Conservation (phyloP, 2,329 filamentous ascomycete species). For the Penicillium concentricum region DNA sequence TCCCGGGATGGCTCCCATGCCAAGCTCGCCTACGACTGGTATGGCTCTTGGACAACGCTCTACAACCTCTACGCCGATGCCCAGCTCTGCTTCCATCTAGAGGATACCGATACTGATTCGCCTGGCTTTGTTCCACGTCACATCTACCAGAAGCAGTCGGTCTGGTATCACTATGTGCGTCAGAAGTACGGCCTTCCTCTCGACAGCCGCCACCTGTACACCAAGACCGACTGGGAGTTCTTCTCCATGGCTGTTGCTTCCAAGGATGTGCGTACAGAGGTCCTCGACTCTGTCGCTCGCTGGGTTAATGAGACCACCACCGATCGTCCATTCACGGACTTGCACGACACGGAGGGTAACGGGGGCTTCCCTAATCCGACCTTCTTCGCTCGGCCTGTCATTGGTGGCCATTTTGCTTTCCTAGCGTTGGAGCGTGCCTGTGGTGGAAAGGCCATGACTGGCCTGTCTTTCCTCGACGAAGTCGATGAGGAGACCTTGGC, state of each 20-base stretch:
- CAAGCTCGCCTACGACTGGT: constrained; percentile 76
- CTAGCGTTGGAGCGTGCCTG: constrained; percentile 79
- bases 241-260: constrained; percentile 79
- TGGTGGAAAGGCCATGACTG: constrained; percentile 63
- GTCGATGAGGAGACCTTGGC: constrained; percentile 22
- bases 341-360: constrained; percentile 76
- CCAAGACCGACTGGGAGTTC: constrained; percentile 90
- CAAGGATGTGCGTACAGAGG: constrained; percentile 65
- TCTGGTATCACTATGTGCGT: constrained; percentile 76
- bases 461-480: constrained; percentile 51
- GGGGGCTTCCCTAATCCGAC: constrained; percentile 71
- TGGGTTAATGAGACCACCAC: constrained; percentile 84
- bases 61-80: constrained; percentile 84
- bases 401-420: constrained; percentile 83
- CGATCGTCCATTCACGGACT: constrained; percentile 74
- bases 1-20: constrained; percentile 69
- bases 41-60: constrained; percentile 77
- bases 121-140: constrained; percentile 67
- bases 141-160: constrained; percentile 75
- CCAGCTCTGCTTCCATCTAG: constrained; percentile 74
- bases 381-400: constrained; percentile 80
- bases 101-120: constrained; percentile 42
- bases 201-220: constrained; percentile 78
- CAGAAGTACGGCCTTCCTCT: constrained; percentile 81
- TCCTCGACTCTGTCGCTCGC: constrained; percentile 69